Evolutionary conservation across 208 protist genomes (phyloP), one percentile per base, ranked within the genome.

Genomic region (Vickermania spadyakhi): DNA sequence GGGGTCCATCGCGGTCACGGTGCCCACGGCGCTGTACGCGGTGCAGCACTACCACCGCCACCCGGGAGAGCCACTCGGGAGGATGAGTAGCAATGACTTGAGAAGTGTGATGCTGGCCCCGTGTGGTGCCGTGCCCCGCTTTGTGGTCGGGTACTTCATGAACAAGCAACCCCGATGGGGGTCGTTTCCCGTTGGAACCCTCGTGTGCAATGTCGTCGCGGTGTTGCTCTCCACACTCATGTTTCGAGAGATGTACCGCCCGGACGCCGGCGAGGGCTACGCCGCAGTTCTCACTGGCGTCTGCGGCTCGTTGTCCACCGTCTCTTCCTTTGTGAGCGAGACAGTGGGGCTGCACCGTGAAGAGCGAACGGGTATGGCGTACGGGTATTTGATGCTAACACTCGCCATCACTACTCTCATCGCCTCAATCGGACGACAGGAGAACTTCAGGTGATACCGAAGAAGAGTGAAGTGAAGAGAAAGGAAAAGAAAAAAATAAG

Each of bases 301-400:
- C 58, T 68, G 70, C 51, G 80, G 71, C 23, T 54, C 80, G 1
- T 66, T 87, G 2, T 77, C 76, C 21, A 87, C 76, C 23, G 73
- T 84, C 7, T 84, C 80, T 1, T 75, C 80, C 1, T 66, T 77
- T 53, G 73, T 79, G 2, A 75, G 70, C 23, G 80, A 87, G 51
- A 26, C 71, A 0, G 51, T 72, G 28, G 55, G 28, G 13, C 69
- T 84, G 42, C 68, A 81, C 56, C 30, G 29, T 3, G 28, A 52
- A 2, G 68, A 56, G 0, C 36, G 56, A 5, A 51, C 63, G 0
- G 29, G 14, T 11, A 51, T 73, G 51, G 62, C 68, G 2, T 84
- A 84, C 62, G 2, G 67, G 0, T 87, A 87, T 41, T 67, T 53
- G 0, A 41, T 79, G 26, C 21, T 70, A 0, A 73, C 80, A 0